Percentiles rank a stretch among this genome's conserved stretches.
Conservation (phyloP, 306 rosid species). For the Cucurbita ficifolia region DNA sequence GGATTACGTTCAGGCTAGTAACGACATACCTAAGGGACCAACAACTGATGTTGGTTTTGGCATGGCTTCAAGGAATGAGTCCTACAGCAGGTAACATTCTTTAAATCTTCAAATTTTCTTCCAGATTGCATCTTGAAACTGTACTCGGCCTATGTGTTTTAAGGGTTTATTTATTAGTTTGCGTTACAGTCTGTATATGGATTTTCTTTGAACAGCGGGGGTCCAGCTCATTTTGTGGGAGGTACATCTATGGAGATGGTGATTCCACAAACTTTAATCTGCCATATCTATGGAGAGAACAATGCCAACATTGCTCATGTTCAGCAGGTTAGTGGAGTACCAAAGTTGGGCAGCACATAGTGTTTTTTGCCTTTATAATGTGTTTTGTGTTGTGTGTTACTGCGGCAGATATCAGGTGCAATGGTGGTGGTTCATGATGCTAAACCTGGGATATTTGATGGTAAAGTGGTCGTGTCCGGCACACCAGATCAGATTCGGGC, state of each 20-base stretch:
- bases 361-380: neutral
- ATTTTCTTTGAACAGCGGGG: constrained; percentile 15
- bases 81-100: constrained; percentile 33
- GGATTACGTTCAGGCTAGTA: constrained; percentile 36
- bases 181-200: neutral
- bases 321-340: constrained; percentile 41
- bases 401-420: constrained; percentile 57
- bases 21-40: constrained; percentile 38
- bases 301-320: constrained; percentile 45
- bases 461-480: constrained; percentile 41
- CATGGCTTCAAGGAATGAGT: constrained; percentile 38
- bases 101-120: too few species aligned
- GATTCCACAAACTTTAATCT: constrained; percentile 43
- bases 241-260: constrained; percentile 39
- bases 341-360: neutral
- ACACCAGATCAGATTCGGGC: constrained; percentile 39
- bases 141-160: neutral
- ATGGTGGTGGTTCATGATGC: constrained; percentile 46
- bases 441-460: constrained; percentile 47
- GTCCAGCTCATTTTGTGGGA: constrained; percentile 25
- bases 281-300: constrained; percentile 55
- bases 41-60: constrained; percentile 30
- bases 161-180: neutral
- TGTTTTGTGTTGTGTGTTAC: neutral
- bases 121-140: too few species aligned